Evolutionary conservation across 225 moss, liverwort and hornwort species (phyloP).

Genomic region (Thuidium tamariscinum): DNA sequence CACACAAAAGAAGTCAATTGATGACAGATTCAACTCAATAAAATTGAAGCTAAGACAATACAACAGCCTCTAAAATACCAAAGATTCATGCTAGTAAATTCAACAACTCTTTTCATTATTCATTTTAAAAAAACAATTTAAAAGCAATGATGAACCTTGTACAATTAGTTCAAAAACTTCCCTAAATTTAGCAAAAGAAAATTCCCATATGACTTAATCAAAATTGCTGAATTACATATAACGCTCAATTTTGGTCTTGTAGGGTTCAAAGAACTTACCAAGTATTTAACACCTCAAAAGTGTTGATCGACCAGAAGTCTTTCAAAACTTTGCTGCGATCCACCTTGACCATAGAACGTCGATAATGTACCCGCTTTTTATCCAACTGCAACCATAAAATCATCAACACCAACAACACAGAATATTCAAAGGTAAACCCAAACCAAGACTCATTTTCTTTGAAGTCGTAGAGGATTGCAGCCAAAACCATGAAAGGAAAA

Average conservation of each 20-base stretch:
- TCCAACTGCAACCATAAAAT: neutral
- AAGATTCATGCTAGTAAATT: neutral
- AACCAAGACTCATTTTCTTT: neutral
- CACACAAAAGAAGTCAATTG: neutral
- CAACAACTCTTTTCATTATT: neutral
- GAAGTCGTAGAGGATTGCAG: neutral
- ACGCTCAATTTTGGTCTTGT: neutral
- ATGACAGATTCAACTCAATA: neutral
- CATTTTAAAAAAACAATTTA: neutral
- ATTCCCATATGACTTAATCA: neutral
- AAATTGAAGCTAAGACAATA: neutral
- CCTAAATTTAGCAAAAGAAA: neutral
- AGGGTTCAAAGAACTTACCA: neutral
- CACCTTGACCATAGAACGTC: neutral
- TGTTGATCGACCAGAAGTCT: neutral
- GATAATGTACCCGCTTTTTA: neutral
- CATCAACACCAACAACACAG: neutral
- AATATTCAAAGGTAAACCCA: neutral
- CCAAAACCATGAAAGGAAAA: neutral
- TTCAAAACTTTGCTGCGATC: neutral
- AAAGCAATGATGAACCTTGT: neutral
- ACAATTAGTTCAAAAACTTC: neutral
- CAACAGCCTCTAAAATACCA: neutral
- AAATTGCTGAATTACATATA: neutral
- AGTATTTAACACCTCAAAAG: neutral